Evolutionary conservation across 2,329 filamentous ascomycete species (phyloP).

Genomic region (Sclerotinia borealis): DNA sequence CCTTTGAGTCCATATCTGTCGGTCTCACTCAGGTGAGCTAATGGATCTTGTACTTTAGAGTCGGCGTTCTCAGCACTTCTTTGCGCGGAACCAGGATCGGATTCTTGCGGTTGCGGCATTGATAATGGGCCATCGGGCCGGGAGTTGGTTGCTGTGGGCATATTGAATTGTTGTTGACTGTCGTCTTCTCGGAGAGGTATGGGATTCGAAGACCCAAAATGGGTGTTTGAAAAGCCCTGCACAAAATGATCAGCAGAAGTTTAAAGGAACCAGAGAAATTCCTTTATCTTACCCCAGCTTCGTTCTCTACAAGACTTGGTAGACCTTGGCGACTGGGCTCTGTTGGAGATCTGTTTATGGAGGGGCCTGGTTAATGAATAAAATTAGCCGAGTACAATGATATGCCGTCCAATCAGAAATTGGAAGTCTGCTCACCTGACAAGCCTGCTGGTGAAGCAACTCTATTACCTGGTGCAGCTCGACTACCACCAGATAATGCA

Average conservation of each 20-base stretch:
- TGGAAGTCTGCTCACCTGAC: conserved; percentile 22
- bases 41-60: conserved; percentile 47
- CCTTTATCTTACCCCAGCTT: conserved; percentile 22
- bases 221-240: conserved; percentile 24
- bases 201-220: conserved; percentile 22
- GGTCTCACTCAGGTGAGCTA: conserved; percentile 54
- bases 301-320: conserved; percentile 21
- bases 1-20: conserved; percentile 63
- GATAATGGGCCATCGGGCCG: conserved; percentile 19
- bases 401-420: neutral
- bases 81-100: conserved; percentile 21
- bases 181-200: conserved; percentile 22
- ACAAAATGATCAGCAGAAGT: neutral
- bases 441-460: conserved; percentile 28
- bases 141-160: conserved; percentile 16
- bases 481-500: conserved; percentile 54
- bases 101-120: conserved; percentile 20
- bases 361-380: conserved; percentile 19
- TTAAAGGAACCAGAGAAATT: neutral
- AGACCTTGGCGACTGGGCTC: conserved; percentile 24
- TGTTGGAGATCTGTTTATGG: conserved; percentile 26
- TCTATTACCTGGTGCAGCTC: conserved; percentile 39
- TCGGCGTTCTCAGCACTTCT: conserved; percentile 24
- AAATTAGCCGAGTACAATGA: conserved; percentile 3
- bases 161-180: conserved; percentile 19